Evolutionary conservation across 768 basidiomycete genomes (phyloP).

Genomic region (Tulasnella sp.): DNA sequence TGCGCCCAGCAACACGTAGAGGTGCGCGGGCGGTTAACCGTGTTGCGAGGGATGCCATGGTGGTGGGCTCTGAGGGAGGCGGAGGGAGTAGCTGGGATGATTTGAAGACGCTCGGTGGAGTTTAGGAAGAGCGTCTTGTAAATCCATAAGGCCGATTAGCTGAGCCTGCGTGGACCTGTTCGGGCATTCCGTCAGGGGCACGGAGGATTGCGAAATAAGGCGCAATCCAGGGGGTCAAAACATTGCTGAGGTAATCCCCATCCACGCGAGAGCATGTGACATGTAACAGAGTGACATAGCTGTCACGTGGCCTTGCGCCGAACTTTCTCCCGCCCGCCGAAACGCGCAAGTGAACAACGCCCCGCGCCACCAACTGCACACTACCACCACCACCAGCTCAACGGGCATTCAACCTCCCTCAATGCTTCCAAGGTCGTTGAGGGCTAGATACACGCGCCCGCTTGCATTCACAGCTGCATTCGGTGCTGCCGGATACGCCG

Average conservation of each 20-base stretch:
- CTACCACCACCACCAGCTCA: background rate
- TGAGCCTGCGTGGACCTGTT: background rate
- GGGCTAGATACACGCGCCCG: background rate
- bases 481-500: background rate
- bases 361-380: background rate
- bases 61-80: background rate
- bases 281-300: background rate
- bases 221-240: constrained; percentile 1
- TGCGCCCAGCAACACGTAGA: background rate
- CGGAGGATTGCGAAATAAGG: background rate
- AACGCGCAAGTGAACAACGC: background rate
- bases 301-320: background rate
- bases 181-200: background rate
- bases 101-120: background rate
- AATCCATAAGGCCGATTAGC: background rate
- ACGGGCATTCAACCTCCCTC: background rate
- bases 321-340: background rate
- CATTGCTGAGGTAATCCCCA: background rate
- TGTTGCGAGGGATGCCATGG: background rate
- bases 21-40: background rate
- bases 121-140: background rate
- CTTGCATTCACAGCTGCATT: background rate
- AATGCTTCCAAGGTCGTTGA: background rate
- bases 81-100: background rate
- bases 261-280: background rate